Conservation (phyloP, 139 green algal genomes). For the Chlorokybus atmophyticus region DNA sequence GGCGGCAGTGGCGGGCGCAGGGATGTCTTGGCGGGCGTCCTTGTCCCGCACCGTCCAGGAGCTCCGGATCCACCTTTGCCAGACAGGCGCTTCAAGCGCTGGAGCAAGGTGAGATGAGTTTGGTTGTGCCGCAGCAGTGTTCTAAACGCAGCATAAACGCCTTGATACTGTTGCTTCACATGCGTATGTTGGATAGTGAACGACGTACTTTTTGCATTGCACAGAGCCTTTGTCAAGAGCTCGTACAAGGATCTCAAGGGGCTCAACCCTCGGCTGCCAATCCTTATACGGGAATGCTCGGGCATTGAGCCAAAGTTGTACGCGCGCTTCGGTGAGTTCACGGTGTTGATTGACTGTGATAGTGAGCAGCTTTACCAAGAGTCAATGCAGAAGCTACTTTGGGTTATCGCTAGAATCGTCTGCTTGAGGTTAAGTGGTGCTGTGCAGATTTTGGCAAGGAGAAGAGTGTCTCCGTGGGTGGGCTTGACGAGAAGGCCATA, state of each 20-base stretch:
- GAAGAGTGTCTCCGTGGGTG: no score
- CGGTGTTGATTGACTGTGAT: constrained; percentile 6
- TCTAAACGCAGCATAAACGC: no score
- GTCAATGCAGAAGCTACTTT: no score
- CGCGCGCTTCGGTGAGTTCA: constrained; percentile 65
- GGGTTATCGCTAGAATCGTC: no score
- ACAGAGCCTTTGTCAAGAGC: constrained; percentile 65
- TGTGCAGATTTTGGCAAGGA: no score
- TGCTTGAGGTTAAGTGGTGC: no score
- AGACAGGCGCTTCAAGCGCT: constrained; percentile 48
- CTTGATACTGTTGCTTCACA: not conserved
- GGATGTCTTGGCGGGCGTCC: constrained; percentile 17
- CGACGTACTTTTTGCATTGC: not conserved
- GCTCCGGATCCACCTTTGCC: constrained; percentile 57
- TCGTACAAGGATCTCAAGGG: constrained; percentile 79
- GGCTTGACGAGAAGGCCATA: no score
- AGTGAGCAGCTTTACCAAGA: not conserved
- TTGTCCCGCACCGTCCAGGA: constrained; percentile 11
- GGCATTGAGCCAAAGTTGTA: constrained; percentile 55
- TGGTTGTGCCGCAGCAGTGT: no score
- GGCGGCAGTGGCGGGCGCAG: no score
- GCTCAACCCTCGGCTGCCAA: constrained; percentile 68
- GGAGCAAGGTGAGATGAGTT: constrained; percentile 44
- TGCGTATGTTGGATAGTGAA: not conserved
- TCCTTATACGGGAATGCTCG: constrained; percentile 62